Evolutionary conservation across 306 rosid genomes (phyloP), one percentile per base, ranked within the genome.

Genomic region (Cucumis cinereus): DNA sequence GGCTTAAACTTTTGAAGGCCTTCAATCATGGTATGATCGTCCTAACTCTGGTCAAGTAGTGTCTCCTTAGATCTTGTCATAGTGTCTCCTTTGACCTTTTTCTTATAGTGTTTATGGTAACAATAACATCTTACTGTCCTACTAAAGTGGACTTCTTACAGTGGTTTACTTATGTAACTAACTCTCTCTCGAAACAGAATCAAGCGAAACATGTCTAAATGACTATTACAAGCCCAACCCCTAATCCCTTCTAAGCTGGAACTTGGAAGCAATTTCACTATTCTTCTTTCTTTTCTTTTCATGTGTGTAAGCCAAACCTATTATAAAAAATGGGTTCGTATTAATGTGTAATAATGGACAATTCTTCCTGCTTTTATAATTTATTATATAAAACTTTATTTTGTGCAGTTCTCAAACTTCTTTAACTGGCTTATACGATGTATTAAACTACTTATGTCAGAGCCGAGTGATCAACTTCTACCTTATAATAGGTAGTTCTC

Each of bases 391-490:
- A 77, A 52, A 56, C 47, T 53, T 60, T 67, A 71, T 77, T 58
- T 83, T 20, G 62, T 59, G 74, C 97, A 93, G 98, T 90, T 88
- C 83, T 92, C 94, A 19, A 93, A 93, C 80, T 90, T 93, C 89
- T 93, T 91, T 91, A 91, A 93, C 84, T 93, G 98, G 98, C 98
- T 93, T 76, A 77, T 91, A 73, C 90, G 88, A 86, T 91, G 94
- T 85, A 91, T 91, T 83, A 91, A 87, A 82, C 75, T 93, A 57
- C 97, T 93, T 52, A 87, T 87, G 91, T 87, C 96, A 43, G 98
- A 91, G 83, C 98, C 97, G 40, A 91, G 98, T 30, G 97, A 93
- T 86, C 98, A 91, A 83, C 96, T 90, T 87, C 88, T 82, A 74
- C 91, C 91, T 40, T 89, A 87, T 83, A 91, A 84, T 84, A 93